Conservation (phyloP, 345 rosid genomes). For the Zanthoxylum bungeanum region DNA sequence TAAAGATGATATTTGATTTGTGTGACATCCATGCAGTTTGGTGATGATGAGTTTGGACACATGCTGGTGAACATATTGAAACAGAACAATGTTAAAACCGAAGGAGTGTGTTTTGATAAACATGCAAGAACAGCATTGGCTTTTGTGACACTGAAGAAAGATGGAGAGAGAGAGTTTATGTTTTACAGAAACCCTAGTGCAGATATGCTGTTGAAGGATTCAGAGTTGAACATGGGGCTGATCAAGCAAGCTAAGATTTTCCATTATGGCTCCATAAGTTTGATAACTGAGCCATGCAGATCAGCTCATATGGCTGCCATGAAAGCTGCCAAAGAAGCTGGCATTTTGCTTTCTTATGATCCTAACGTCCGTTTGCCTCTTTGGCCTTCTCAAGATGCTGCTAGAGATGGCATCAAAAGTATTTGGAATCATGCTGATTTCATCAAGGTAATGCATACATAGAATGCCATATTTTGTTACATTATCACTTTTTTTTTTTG, state of each 20-base stretch:
- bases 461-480: too few species aligned
- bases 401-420: constrained; percentile 58
- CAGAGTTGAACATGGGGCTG: constrained; percentile 49
- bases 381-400: constrained; percentile 60
- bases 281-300: constrained; percentile 68
- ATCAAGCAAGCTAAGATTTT: constrained; percentile 64
- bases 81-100: constrained; percentile 49
- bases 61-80: constrained; percentile 61
- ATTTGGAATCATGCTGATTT: constrained; percentile 65
- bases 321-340: constrained; percentile 62
- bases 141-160: constrained; percentile 53
- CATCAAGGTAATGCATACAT: constrained; percentile 42
- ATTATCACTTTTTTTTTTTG: too few species aligned
- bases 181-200: constrained; percentile 79
- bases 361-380: constrained; percentile 67
- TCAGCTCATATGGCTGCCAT: constrained; percentile 68
- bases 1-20: neutral
- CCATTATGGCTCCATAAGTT: constrained; percentile 72
- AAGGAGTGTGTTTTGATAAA: constrained; percentile 53
- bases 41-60: constrained; percentile 77
- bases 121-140: constrained; percentile 68
- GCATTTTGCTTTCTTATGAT: constrained; percentile 57
- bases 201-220: constrained; percentile 63
- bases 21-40: constrained; percentile 38
- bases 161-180: constrained; percentile 75